Base-by-base conservation (phyloP, 805 yeast genomes). In the Myxozyma neotropica region DNA sequence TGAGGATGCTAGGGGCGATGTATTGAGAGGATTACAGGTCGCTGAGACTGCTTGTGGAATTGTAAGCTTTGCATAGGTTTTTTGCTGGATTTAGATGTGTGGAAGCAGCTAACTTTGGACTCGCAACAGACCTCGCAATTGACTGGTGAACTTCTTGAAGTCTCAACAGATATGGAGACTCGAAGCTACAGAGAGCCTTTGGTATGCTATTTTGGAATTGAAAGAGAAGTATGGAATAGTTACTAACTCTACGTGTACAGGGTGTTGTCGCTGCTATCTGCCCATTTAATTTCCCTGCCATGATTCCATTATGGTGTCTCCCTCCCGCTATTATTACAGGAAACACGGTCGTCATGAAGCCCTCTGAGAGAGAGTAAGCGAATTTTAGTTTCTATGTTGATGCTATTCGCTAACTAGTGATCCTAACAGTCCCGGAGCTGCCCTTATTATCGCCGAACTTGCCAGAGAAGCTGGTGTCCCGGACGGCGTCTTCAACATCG, bases 281-380 rank as follows among this genome's bases (percentile, higher is more conserved):
- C 65, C 93, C 93, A 21, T 87, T 87, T 78, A 87, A 87, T 76
- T 87, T 87, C 82, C 93, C 93, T 26, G 92, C 89, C 45, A 87
- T 87, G 93, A 88, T 88, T 67, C 87, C 87, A 8, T 77, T 84
- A 67, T 84, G 88, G 88, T 79, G 85, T 27, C 74, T 84, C 57
- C 88, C 88, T 6, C 77, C 84, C 64, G 75, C 81, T 13, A 77
- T 85, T 58, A 87, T 81, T 49, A 85, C 90, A 23, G 93, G 93
- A 64, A 87, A 87, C 77, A 83, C 90, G 42, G 80, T 86, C 36
- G 83, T 87, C 40, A 75, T 87, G 71, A 87, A 87, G 76, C 85
- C 85, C 40, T 73, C 88, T 54, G 93, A 87, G 76, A 75, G 89
- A 57, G 89, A 87, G 61, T 59, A 48, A 24, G 61, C 42, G n/a